These are phyloP conservation scores for Rhodotorula diobovata DNA, from an alignment of 768 basidiomycete genomes.

Conservation along the genomic window DNA sequence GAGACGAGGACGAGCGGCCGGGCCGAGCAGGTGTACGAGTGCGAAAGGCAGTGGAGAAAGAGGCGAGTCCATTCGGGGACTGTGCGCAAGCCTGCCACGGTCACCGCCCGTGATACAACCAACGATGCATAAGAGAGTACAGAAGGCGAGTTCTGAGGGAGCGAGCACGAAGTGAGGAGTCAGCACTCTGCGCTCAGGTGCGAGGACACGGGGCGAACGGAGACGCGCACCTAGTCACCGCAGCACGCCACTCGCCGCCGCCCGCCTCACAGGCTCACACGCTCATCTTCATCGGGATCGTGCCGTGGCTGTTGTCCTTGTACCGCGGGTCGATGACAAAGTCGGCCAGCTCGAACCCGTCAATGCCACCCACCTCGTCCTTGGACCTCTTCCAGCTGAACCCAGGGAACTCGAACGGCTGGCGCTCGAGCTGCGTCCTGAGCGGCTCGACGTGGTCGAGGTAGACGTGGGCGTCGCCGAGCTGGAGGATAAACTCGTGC, in stretches of 20 bases:
- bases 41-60: no score
- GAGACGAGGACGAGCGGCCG: no score
- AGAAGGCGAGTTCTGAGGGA: not conserved
- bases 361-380: constrained; percentile 53
- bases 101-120: no score
- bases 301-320: constrained; percentile 60
- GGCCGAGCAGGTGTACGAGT: no score
- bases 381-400: constrained; percentile 67
- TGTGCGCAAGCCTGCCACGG: no score
- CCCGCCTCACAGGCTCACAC: not conserved
- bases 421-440: constrained; percentile 68
- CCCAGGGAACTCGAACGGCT: constrained; percentile 77
- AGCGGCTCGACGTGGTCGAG: constrained; percentile 85
- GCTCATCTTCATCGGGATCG: constrained; percentile 88
- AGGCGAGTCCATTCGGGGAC: no score
- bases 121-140: not conserved
- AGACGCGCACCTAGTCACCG: not conserved
- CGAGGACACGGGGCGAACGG: not conserved
- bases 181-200: no score
- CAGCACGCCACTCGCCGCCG: not conserved
- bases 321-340: constrained; percentile 76
- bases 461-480: constrained; percentile 97
- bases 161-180: not conserved
- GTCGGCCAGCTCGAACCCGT: constrained; percentile 74
- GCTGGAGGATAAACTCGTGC: constrained; percentile 86